phyloP scores from a whole-genome alignment of 208 protist species.

The Giardia duodenalis region DNA sequence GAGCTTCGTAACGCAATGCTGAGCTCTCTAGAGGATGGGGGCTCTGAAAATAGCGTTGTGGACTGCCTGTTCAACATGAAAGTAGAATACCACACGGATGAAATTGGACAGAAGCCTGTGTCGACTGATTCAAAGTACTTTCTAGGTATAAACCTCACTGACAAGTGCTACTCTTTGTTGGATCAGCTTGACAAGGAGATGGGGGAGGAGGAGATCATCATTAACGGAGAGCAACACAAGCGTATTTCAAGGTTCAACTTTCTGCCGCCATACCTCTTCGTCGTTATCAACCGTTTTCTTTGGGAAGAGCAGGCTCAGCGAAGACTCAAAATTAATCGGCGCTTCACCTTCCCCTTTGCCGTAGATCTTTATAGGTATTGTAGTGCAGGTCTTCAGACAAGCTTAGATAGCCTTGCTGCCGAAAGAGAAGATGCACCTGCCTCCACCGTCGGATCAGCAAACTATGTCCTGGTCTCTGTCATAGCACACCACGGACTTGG shows the following conservation, averaged over 20 bases:
- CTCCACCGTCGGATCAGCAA: no score
- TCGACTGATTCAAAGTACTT: background rate
- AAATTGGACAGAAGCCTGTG: background rate
- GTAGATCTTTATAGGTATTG: background rate
- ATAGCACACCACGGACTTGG: background rate
- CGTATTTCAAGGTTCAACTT: background rate
- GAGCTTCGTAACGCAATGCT: background rate
- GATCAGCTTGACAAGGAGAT: background rate
- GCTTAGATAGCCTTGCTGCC: background rate
- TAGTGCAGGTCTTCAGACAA: background rate
- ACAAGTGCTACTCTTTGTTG: background rate
- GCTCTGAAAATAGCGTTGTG: background rate
- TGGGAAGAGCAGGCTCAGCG: background rate
- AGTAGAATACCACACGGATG: background rate
- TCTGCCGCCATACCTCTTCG: background rate
- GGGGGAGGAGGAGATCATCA: background rate
- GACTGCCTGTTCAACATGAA: background rate
- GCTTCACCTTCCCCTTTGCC: background rate
- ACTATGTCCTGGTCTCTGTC: background rate
- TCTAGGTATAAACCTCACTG: background rate
- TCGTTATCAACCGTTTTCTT: background rate
- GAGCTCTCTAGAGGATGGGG: background rate
- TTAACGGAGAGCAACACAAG: background rate
- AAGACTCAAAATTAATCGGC: background rate
- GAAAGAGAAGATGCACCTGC: background rate